Percentiles rank a stretch among this genome's conserved stretches.
Evolutionary conservation across 495 filamentous ascomycete genomes (phyloP).

Genomic region (Hypoxylon perforatum): DNA sequence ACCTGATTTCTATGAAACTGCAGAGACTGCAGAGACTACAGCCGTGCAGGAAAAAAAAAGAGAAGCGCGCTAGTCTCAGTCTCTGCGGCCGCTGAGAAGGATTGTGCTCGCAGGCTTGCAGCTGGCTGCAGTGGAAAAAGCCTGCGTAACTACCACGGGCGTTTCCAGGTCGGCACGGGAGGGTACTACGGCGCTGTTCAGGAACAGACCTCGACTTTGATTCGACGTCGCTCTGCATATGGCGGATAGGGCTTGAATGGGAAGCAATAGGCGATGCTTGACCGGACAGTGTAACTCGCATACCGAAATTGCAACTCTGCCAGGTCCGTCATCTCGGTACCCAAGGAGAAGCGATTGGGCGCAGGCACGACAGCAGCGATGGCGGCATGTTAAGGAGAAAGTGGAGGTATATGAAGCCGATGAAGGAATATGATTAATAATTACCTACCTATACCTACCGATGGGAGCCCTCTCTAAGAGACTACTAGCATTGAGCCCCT

Average conservation of each 20-base stretch:
- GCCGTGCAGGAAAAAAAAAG: conserved; percentile 17
- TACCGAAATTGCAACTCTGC: conserved; percentile 28
- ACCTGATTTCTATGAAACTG: conserved; percentile 7
- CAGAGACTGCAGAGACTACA: not conserved
- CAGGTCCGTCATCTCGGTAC: conserved; percentile 33
- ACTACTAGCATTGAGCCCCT: too few species aligned
- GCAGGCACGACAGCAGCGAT: not conserved
- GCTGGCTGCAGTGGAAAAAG: conserved; percentile 14
- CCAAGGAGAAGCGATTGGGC: conserved; percentile 6
- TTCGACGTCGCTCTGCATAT: conserved; percentile 29
- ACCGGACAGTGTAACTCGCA: conserved; percentile 27
- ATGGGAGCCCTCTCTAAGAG: not conserved
- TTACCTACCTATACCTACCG: not conserved
- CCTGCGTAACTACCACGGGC: conserved; percentile 27
- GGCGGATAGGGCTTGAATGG: conserved; percentile 29
- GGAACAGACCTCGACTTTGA: conserved; percentile 23
- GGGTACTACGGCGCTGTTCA: conserved; percentile 15
- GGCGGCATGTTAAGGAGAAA: not conserved
- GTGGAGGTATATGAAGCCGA: not conserved
- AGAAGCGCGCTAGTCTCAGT: not conserved
- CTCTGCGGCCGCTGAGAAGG: conserved; percentile 9
- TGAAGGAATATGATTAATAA: conserved; percentile 5
- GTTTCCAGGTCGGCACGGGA: conserved; percentile 28
- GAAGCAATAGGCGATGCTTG: conserved; percentile 39
- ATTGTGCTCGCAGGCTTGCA: conserved; percentile 26